These are phyloP conservation scores for Boletus speciosus DNA, from an alignment of 768 basidiomycete species.

Conservation along the genomic window DNA sequence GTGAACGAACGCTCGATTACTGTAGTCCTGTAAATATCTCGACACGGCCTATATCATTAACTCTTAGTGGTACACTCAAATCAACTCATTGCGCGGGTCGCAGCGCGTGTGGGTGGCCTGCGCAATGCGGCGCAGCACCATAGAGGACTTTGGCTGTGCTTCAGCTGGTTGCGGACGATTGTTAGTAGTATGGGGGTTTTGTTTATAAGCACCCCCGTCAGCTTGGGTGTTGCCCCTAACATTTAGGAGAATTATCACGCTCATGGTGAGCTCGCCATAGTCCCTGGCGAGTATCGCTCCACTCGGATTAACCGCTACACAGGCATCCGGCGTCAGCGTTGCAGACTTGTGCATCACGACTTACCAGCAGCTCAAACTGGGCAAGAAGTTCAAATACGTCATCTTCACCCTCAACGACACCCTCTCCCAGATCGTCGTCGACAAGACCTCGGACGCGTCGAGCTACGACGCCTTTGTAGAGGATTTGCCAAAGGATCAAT, in stretches of 20 bases:
- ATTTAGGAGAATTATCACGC: background rate
- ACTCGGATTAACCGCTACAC: background rate
- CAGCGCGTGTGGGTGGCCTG: background rate
- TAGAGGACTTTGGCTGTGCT: background rate
- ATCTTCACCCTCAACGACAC: slow-evolving; percentile 64
- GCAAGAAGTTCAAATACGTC: slow-evolving; percentile 74
- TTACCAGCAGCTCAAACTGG: slow-evolving; percentile 23
- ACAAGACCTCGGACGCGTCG: slow-evolving; percentile 50
- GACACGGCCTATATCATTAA: background rate
- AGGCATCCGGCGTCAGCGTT: slow-evolving; percentile 44
- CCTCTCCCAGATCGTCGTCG: slow-evolving; percentile 72
- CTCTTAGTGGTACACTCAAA: background rate
- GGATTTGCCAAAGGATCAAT: slow-evolving; percentile 70
- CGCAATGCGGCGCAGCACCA: slow-evolving; percentile 11
- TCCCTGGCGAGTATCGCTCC: background rate
- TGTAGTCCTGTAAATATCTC: slow-evolving; percentile 7
- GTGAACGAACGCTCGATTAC: background rate
- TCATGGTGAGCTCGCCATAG: slow-evolving; percentile 25
- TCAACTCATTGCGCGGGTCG: background rate
- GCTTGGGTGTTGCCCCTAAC: slow-evolving; percentile 11
- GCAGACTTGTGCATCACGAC: slow-evolving; percentile 45
- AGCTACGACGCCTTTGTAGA: slow-evolving; percentile 72
- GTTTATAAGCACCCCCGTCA: slow-evolving; percentile 11
- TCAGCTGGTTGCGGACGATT: background rate
- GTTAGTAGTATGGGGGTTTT: background rate